Evolutionary conservation across 2,329 filamentous ascomycete genomes (phyloP).

Genomic region (Aspergillus glaucus): DNA sequence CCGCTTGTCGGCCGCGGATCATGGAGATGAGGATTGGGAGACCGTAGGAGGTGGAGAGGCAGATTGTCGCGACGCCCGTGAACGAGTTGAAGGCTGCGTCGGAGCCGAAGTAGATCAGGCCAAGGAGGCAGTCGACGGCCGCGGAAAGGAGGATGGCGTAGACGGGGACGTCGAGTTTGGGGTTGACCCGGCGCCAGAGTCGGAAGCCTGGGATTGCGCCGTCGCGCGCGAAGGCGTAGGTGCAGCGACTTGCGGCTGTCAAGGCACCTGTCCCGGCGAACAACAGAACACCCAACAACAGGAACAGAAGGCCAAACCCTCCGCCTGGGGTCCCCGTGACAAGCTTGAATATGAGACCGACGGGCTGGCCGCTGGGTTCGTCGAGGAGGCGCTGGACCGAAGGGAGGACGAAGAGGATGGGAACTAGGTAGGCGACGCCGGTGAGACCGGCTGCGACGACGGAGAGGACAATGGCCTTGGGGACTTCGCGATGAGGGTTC

Average conservation of each 20-base stretch:
- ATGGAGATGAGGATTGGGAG: slow-evolving; percentile 68
- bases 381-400: slow-evolving; percentile 57
- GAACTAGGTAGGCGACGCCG: slow-evolving; percentile 62
- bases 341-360: slow-evolving; percentile 68
- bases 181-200: slow-evolving; percentile 61
- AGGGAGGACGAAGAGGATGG: slow-evolving; percentile 69
- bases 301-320: slow-evolving; percentile 68
- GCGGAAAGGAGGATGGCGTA: slow-evolving; percentile 64
- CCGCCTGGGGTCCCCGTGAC: slow-evolving; percentile 67
- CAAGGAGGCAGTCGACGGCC: slow-evolving; percentile 62
- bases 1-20: slow-evolving; percentile 58
- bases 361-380: slow-evolving; percentile 67
- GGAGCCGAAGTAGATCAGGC: slow-evolving; percentile 73
- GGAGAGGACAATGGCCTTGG: slow-evolving; percentile 64
- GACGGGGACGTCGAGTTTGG: slow-evolving; percentile 61
- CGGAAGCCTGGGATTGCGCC: slow-evolving; percentile 65
- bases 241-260: slow-evolving; percentile 67
- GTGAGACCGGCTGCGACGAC: slow-evolving; percentile 62
- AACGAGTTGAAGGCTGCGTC: slow-evolving; percentile 73
- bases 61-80: slow-evolving; percentile 74
- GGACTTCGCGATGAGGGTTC: slow-evolving; percentile 61
- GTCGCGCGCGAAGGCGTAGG: slow-evolving; percentile 69
- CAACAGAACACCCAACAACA: slow-evolving; percentile 69
- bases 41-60: slow-evolving; percentile 67
- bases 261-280: slow-evolving; percentile 70